Conservation (phyloP, 805 yeast species). For the Barnettozyma botsteinii region DNA sequence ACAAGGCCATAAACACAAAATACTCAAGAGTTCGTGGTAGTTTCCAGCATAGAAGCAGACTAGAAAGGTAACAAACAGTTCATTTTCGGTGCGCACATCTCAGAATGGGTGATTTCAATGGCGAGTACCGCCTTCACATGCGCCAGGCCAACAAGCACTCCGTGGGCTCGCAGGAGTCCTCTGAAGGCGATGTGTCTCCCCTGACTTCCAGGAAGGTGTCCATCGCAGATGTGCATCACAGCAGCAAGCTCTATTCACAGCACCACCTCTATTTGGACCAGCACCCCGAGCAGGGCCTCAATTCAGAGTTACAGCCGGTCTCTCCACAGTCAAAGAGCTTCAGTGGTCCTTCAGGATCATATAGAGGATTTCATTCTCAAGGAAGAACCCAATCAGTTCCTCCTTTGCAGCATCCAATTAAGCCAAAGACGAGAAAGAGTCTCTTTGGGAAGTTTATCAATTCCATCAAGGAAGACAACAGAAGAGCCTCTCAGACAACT, state of each 20-base stretch:
- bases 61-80: too few species aligned
- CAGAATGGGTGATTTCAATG: constrained; percentile 6
- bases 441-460: constrained; percentile 26
- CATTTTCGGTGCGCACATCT: background rate
- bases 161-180: constrained; percentile 12
- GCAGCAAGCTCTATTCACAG: background rate
- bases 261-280: background rate
- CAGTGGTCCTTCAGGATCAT: constrained; percentile 18
- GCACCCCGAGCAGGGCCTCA: background rate
- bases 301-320: background rate
- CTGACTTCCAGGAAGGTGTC: constrained; percentile 22
- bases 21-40: too few species aligned
- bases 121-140: constrained; percentile 11
- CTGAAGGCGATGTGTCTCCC: constrained; percentile 19
- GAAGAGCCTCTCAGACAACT: constrained; percentile 1
- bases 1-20: too few species aligned
- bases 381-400: constrained; percentile 31
- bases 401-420: constrained; percentile 44
- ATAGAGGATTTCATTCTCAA: constrained; percentile 28
- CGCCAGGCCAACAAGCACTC: constrained; percentile 12
- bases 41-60: too few species aligned
- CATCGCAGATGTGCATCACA: constrained; percentile 13
- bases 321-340: constrained; percentile 1
- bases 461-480: constrained; percentile 23
- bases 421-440: constrained; percentile 30